phyloP scores from a whole-genome alignment of 176 grass and related monocot genomes.

The Cocos nucifera region DNA sequence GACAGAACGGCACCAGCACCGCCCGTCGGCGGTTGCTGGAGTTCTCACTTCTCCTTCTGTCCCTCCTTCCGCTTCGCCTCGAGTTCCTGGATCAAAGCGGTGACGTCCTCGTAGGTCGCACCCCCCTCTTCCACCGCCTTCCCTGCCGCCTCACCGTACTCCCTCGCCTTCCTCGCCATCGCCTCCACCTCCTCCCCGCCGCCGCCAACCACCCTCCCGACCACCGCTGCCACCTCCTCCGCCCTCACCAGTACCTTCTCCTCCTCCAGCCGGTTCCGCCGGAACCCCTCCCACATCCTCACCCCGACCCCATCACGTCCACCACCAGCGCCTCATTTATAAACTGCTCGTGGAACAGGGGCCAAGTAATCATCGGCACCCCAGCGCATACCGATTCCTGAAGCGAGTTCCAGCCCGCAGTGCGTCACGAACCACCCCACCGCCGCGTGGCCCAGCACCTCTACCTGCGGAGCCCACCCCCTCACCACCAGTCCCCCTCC shows the following conservation, averaged over 20 bases:
- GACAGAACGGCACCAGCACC: too few relatives aligned
- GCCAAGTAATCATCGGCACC: slow-evolving; percentile 13
- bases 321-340: slow-evolving; percentile 7
- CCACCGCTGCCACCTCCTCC: neutral
- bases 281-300: slow-evolving; percentile 1
- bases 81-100: neutral
- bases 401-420: too few relatives aligned
- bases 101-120: slow-evolving; percentile 7
- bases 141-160: slow-evolving; percentile 2
- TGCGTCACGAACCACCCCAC: too few relatives aligned
- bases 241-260: neutral
- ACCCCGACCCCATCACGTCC: slow-evolving; percentile 3
- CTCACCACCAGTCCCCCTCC: too few relatives aligned
- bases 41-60: too few relatives aligned
- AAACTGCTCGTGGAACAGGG: slow-evolving; percentile 14
- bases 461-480: too few relatives aligned
- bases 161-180: neutral
- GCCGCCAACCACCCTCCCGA: neutral
- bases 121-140: slow-evolving; percentile 11
- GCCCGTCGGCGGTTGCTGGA: too few relatives aligned
- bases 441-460: too few relatives aligned
- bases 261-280: neutral
- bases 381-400: neutral
- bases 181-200: slow-evolving; percentile 3
- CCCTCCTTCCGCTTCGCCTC: neutral